phyloP scores from a whole-genome alignment of 495 filamentous ascomycete genomes.

The Lasiosphaeria miniovina region DNA sequence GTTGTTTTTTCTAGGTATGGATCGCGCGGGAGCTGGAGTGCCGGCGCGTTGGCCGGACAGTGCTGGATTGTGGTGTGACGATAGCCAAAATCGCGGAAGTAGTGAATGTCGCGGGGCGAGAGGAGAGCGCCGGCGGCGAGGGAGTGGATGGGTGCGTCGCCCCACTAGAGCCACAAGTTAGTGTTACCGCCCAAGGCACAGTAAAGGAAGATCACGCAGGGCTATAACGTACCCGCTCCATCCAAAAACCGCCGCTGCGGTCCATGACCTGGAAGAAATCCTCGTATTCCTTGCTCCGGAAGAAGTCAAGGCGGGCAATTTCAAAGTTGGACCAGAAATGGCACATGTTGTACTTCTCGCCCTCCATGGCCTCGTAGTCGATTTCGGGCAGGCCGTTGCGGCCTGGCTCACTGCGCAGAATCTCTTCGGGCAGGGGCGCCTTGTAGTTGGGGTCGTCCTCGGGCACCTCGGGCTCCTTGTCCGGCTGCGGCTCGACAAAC shows the following conservation, averaged over 20 bases:
- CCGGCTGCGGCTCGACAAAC: slow-evolving; percentile 77
- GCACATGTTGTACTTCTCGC: slow-evolving; percentile 99
- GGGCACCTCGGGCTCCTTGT: slow-evolving; percentile 54
- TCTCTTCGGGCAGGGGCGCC: slow-evolving; percentile 77
- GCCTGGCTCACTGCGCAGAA: slow-evolving; percentile 72
- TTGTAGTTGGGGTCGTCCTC: slow-evolving; percentile 50
- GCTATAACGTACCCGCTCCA: slow-evolving; percentile 74
- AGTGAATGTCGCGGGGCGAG: slow-evolving; percentile 82
- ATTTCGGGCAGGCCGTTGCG: slow-evolving; percentile 71
- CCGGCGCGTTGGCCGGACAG: slow-evolving; percentile 93
- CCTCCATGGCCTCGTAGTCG: slow-evolving; percentile 92
- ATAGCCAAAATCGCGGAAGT: slow-evolving; percentile 99
- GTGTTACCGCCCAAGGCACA: slow-evolving; percentile 4
- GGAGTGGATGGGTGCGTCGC: slow-evolving; percentile 97
- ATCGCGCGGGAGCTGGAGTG: slow-evolving; percentile 76
- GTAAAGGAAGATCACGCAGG: background rate
- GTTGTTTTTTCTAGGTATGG: slow-evolving; percentile 86
- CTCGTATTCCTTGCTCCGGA: slow-evolving; percentile 93
- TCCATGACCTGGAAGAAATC: slow-evolving; percentile 99
- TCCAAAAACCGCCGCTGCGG: slow-evolving; percentile 96
- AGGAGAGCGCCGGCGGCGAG: slow-evolving; percentile 90
- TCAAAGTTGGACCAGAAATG: slow-evolving; percentile 99
- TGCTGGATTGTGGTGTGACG: slow-evolving; percentile 98
- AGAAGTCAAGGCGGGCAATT: slow-evolving; percentile 92
- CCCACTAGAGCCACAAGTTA: slow-evolving; percentile 65